A percentile compares a stretch with the other conserved stretches of the same genome.
Conservation (phyloP, 2,329 filamentous ascomycete genomes). For the Geosmithia morbida region DNA sequence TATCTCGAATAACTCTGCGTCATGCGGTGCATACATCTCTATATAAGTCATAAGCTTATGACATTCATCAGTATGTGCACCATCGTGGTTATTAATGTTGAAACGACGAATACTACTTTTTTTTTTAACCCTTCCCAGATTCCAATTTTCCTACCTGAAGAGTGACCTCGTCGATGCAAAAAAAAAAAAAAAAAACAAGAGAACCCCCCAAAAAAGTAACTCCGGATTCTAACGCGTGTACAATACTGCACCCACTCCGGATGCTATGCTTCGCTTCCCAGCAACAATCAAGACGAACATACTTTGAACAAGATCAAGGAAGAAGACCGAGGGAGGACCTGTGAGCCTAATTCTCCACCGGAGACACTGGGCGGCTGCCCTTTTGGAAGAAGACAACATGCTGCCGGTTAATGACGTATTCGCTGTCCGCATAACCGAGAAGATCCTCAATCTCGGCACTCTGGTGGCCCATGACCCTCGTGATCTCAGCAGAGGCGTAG, state of each 20-base stretch:
- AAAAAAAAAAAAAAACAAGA: background rate
- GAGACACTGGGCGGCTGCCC: conserved; percentile 39
- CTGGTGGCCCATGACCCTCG: conserved; percentile 68
- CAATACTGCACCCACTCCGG: background rate
- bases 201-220: too few species aligned
- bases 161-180: background rate
- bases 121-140: too few species aligned
- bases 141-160: too few species aligned
- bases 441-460: conserved; percentile 68
- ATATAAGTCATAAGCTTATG: too few species aligned
- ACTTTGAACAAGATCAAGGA: background rate
- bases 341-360: conserved; percentile 10
- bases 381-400: conserved; percentile 63
- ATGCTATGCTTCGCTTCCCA: conserved; percentile 1
- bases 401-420: conserved; percentile 82
- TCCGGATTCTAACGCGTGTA: background rate
- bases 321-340: background rate
- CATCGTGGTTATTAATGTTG: background rate
- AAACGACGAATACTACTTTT: background rate
- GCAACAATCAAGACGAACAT: background rate
- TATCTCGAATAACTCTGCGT: too few species aligned
- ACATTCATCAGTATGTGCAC: background rate
- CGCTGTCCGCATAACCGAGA: conserved; percentile 84
- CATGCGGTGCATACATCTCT: too few species aligned
- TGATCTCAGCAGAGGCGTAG: conserved; percentile 77